Percentiles rank a stretch among this genome's conserved stretches.
These are phyloP conservation scores for Apostasia shenzhenica DNA, from an alignment of 106 monocot genomes.

Conservation along the genomic window DNA sequence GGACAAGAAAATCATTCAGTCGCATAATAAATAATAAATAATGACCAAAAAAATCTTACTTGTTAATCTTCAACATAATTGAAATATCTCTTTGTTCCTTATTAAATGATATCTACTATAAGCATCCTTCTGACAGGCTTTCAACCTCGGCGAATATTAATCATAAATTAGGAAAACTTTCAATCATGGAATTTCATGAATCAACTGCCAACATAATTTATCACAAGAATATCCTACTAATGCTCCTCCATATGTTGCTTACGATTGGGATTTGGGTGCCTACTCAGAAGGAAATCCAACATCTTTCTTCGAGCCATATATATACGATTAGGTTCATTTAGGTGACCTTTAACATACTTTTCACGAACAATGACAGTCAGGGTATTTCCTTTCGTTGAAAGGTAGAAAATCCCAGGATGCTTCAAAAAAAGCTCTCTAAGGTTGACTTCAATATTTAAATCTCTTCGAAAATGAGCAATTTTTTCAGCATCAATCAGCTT, in stretches of 20 bases:
- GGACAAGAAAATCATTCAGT: too few relatives aligned
- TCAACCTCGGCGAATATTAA: too few relatives aligned
- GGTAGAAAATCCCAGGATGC: slow-evolving; percentile 82
- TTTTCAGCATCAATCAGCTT: slow-evolving; percentile 66
- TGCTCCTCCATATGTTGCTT: slow-evolving; percentile 9
- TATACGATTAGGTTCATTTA: slow-evolving; percentile 60
- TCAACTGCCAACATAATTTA: too few relatives aligned
- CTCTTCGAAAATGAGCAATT: slow-evolving; percentile 67
- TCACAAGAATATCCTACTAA: not conserved
- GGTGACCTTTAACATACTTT: slow-evolving; percentile 45
- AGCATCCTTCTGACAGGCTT: too few relatives aligned
- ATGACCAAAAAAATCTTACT: too few relatives aligned
- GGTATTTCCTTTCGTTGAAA: slow-evolving; percentile 59
- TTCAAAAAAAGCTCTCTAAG: slow-evolving; percentile 66
- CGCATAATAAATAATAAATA: too few relatives aligned
- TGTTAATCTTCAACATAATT: too few relatives aligned
- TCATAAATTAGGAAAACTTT: too few relatives aligned
- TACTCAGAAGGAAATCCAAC: slow-evolving; percentile 44
- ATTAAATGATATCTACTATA: too few relatives aligned
- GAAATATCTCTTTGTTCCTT: too few relatives aligned
- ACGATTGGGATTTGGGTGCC: slow-evolving; percentile 14
- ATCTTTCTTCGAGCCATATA: slow-evolving; percentile 55
- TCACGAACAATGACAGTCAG: slow-evolving; percentile 68
- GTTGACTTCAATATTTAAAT: slow-evolving; percentile 60
- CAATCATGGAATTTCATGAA: too few relatives aligned